A percentile compares a stretch with the other conserved stretches of the same genome.
phyloP scores from a whole-genome alignment of 176 grass and related monocot species.

The sorghum (Sorghum bicolor) region DNA sequence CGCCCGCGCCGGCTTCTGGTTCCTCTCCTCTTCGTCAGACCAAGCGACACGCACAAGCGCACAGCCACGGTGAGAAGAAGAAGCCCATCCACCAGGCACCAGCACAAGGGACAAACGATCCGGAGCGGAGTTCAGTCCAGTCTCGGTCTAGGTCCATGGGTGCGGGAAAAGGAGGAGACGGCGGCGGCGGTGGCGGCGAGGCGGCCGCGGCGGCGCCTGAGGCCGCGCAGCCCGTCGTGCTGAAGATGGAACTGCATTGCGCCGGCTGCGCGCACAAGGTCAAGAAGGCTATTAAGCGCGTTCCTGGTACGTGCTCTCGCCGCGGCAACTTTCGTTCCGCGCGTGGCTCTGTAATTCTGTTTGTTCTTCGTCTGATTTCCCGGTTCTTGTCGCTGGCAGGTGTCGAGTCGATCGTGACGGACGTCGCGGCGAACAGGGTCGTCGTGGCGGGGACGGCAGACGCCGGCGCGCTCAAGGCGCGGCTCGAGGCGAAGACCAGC shows the following conservation, averaged over 20 bases:
- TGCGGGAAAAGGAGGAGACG: neutral
- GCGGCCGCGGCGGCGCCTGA: neutral
- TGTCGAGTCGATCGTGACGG: constrained; percentile 31
- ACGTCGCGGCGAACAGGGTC: constrained; percentile 41
- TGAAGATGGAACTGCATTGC: constrained; percentile 68
- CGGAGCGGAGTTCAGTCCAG: neutral
- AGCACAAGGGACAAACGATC: neutral
- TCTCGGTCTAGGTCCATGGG: constrained; percentile 20
- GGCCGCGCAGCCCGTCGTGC: constrained; percentile 36
- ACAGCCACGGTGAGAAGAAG: neutral
- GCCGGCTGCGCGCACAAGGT: constrained; percentile 81
- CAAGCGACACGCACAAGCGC: neutral
- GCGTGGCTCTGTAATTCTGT: neutral
- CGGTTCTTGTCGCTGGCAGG: constrained; percentile 23
- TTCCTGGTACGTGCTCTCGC: constrained; percentile 34
- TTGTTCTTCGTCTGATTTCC: neutral
- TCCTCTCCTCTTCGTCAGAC: constrained; percentile 9
- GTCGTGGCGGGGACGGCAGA: constrained; percentile 52
- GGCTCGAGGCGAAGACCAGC: constrained; percentile 55
- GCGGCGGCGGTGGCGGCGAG: neutral
- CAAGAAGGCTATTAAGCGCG: constrained; percentile 36
- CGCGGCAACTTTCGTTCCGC: neutral
- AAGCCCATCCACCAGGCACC: neutral
- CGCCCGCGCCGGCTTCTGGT: neutral
- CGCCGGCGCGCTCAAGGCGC: constrained; percentile 46